Conservation (phyloP, 768 basidiomycete genomes). For the Lyophyllum atratum region DNA sequence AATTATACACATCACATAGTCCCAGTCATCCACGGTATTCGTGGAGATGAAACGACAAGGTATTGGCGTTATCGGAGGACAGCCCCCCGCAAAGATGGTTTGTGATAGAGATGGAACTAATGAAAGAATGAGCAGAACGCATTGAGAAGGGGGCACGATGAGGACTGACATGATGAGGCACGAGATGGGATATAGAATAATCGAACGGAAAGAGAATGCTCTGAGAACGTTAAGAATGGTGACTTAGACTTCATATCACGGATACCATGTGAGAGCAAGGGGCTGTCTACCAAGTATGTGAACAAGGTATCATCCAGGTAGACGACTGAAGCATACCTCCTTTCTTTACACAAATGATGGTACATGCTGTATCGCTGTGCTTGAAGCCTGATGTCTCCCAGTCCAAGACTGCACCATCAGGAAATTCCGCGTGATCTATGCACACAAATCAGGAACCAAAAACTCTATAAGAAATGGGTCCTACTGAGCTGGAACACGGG, state of each 20-base stretch:
- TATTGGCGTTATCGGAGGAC: conserved; percentile 46
- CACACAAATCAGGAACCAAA: neutral
- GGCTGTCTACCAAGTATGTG: conserved; percentile 9
- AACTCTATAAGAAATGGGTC: neutral
- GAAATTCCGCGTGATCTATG: conserved; percentile 2
- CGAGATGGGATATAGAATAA: conserved; percentile 43
- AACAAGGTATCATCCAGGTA: neutral
- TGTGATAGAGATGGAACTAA: conserved; percentile 24
- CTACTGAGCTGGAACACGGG: conserved; percentile 47
- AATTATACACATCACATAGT: conserved; percentile 55
- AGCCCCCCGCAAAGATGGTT: conserved; percentile 26
- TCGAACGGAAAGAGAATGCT: conserved; percentile 39
- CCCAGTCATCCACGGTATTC: conserved; percentile 46
- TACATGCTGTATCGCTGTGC: conserved; percentile 40
- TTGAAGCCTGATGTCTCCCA: conserved; percentile 54
- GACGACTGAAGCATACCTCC: conserved; percentile 23
- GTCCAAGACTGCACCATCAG: conserved; percentile 23
- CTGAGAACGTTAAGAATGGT: neutral
- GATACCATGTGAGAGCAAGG: conserved; percentile 6
- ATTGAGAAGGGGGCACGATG: neutral
- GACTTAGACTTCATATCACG: neutral
- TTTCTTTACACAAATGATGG: conserved; percentile 45
- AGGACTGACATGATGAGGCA: conserved; percentile 29
- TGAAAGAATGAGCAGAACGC: neutral
- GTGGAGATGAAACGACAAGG: conserved; percentile 56